Conservation (phyloP, 2,329 filamentous ascomycete genomes). For the Colletotrichum cordylinicola region DNA sequence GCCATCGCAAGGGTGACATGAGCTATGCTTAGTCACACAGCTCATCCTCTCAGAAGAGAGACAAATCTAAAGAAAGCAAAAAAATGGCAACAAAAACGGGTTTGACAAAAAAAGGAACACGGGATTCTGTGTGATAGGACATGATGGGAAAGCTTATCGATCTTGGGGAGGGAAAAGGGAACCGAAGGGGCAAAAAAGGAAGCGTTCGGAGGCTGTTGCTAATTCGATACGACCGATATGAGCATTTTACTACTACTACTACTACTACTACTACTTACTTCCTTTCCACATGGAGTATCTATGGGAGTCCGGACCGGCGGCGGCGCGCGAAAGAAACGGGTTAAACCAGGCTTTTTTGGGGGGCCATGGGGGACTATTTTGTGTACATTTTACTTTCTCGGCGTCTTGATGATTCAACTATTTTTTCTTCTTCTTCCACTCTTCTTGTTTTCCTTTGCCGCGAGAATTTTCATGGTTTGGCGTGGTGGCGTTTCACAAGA, state of each 20-base stretch:
- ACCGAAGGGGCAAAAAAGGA: neutral
- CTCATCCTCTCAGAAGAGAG: neutral
- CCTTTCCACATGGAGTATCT: neutral
- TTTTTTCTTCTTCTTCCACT: neutral
- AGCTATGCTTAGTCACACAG: constrained; percentile 26
- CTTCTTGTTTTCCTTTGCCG: neutral
- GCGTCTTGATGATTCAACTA: neutral
- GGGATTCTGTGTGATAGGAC: neutral
- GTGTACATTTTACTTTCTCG: neutral
- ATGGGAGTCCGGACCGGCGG: neutral
- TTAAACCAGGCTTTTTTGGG: neutral
- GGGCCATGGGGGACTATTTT: neutral
- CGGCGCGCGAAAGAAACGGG: neutral
- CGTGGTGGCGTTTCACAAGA: neutral
- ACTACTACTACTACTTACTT: no score
- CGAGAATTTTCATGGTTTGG: neutral
- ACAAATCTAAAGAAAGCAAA: neutral
- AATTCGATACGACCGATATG: constrained; percentile 8
- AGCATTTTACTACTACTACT: constrained; percentile 7
- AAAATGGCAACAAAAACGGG: neutral
- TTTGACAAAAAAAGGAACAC: neutral
- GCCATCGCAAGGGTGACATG: constrained; percentile 39
- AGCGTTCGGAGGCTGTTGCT: neutral
- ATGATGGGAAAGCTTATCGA: neutral
- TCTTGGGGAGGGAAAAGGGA: neutral